phyloP scores from a whole-genome alignment of 2,329 filamentous ascomycete species.

The Zalaria sp. region DNA sequence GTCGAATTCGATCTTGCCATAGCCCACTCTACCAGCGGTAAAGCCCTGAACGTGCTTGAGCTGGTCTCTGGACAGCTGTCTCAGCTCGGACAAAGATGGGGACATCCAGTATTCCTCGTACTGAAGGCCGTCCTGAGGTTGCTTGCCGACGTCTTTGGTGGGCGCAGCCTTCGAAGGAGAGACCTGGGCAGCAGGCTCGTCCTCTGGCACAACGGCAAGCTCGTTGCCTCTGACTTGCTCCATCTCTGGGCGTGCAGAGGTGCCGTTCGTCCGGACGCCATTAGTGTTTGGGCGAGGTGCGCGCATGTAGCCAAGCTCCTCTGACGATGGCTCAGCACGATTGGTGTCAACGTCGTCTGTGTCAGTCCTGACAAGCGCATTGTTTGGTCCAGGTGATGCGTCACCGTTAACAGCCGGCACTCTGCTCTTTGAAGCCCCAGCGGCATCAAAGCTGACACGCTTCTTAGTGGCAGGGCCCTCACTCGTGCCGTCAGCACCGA shows the following conservation, averaged over 20 bases:
- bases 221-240: conserved; percentile 57
- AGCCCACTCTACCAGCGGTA: conserved; percentile 66
- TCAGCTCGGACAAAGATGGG: conserved; percentile 60
- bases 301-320: conserved; percentile 47
- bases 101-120: conserved; percentile 79
- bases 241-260: conserved; percentile 44
- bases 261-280: conserved; percentile 21
- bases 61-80: conserved; percentile 66
- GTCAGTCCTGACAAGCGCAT: conserved; percentile 39
- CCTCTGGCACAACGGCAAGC: conserved; percentile 65
- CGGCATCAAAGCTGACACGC: conserved; percentile 81
- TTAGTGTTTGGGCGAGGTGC: conserved; percentile 24
- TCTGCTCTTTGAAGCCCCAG: conserved; percentile 26
- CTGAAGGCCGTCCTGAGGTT: conserved; percentile 29
- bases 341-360: conserved; percentile 17
- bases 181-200: conserved; percentile 28
- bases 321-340: conserved; percentile 39
- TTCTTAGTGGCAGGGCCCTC: conserved; percentile 46
- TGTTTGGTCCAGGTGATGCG: conserved; percentile 24
- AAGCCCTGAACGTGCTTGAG: conserved; percentile 61
- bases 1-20: conserved; percentile 72
- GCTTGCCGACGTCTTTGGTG: conserved; percentile 4
- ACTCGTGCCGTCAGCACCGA: conserved; percentile 28
- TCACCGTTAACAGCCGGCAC: conserved; percentile 12
- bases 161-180: conserved; percentile 1